Conservation (phyloP, 2,329 filamentous ascomycete species). For the Pestalotiopsis sp. region DNA sequence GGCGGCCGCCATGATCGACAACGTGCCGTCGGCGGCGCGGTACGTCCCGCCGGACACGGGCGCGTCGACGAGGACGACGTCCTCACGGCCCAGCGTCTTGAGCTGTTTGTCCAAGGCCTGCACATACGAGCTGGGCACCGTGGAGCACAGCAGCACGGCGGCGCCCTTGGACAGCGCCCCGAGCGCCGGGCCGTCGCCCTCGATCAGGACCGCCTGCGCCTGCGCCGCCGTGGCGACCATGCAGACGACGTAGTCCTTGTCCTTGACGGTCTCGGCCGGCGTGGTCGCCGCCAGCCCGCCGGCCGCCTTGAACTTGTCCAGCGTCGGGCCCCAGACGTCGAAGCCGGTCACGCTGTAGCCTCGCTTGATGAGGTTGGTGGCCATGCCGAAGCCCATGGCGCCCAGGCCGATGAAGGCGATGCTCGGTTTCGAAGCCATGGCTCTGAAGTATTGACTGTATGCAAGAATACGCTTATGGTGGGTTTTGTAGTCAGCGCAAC, state of each 20-base stretch:
- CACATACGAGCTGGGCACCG: slow-evolving; percentile 69
- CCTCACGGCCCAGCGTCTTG: slow-evolving; percentile 54
- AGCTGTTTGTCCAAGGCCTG: slow-evolving; percentile 62
- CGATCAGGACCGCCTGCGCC: slow-evolving; percentile 67
- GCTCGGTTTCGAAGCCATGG: slow-evolving; percentile 38
- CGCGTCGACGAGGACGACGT: slow-evolving; percentile 70
- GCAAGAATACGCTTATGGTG: background rate
- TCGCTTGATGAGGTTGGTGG: slow-evolving; percentile 69
- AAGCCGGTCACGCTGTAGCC: slow-evolving; percentile 72
- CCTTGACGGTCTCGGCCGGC: slow-evolving; percentile 62
- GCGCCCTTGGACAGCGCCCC: slow-evolving; percentile 56
- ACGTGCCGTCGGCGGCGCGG: slow-evolving; percentile 70
- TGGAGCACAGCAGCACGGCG: slow-evolving; percentile 70
- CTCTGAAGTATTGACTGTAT: slow-evolving; percentile 1
- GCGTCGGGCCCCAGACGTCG: slow-evolving; percentile 69
- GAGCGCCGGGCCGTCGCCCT: slow-evolving; percentile 52
- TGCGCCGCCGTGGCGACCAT: slow-evolving; percentile 79
- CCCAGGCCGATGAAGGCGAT: slow-evolving; percentile 75
- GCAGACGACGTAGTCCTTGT: slow-evolving; percentile 65
- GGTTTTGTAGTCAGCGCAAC: background rate
- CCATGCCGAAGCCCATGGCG: slow-evolving; percentile 84
- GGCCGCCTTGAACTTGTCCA: slow-evolving; percentile 65
- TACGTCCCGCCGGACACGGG: slow-evolving; percentile 74
- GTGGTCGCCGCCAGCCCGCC: slow-evolving; percentile 64
- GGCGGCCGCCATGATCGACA: slow-evolving; percentile 76